Evolutionary conservation across 2,329 filamentous ascomycete species (phyloP), one percentile per base, ranked within the genome.

Genomic region (Zelopaecilomyces penicillatus): DNA sequence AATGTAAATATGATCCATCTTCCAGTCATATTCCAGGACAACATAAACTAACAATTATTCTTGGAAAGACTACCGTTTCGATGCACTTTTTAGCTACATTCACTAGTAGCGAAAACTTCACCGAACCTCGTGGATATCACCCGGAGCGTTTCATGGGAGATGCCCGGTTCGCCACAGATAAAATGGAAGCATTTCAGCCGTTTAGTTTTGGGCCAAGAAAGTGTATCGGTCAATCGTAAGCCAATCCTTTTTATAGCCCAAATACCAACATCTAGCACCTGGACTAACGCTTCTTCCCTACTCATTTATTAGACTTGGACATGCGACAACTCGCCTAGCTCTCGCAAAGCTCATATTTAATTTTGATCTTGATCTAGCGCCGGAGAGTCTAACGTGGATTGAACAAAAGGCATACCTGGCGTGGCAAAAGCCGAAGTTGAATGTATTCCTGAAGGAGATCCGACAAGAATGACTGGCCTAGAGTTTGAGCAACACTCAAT

Each of bases 131-230:
- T 5, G 48, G 54, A 2, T 70, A 68, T 45, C 47, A 57, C 10
- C 68, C 68, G 0, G 65, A 69, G 45, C 54, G 67, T 4, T 70
- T 65, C 54, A 43, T 62, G 0, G 54, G 52, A 9, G 52, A 57
- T 10, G 39, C 42, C 1, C 43, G 38, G n/a, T 59, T 52, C 29
- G 50, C 39, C 2, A 46, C 45, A 12, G 60, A 64, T 42, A 46
- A 51, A 9, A 51, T 44, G 6, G 51, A 56, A 4, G 51, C 48
- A 0, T 41, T 61, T 1, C 55, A 61, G 41, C 61, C 61, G 5
- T 65, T 65, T 36, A 51, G 49, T 0, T 7, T 53, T 19, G 60
- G 62, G 1, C 57, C 60, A 1, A 51, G 61, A 4, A 55, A 59
- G 30, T 65, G 61, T 39, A 48, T 64, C 29, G 62, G 62, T 4